phyloP scores from a whole-genome alignment of 306 rosid genomes.

The Acacia melanoxylon region DNA sequence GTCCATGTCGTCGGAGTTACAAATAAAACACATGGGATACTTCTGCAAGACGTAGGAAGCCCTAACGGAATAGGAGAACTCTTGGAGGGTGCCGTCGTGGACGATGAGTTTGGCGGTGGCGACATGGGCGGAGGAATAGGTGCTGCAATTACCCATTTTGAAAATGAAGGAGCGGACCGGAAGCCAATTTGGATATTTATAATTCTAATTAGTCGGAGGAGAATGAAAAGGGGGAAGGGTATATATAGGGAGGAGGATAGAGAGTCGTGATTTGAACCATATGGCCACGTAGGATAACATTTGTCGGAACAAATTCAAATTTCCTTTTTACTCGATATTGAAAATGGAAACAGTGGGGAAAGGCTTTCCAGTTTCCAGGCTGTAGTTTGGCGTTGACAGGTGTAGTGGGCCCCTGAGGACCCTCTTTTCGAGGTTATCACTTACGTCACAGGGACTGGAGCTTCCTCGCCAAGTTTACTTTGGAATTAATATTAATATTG shows the following conservation, averaged over 20 bases:
- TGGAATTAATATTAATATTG: too few relatives aligned
- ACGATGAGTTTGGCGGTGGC: slow-evolving; percentile 77
- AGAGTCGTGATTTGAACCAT: not conserved
- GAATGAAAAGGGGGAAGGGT: not conserved
- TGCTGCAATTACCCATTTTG: slow-evolving; percentile 77
- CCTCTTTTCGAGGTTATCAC: slow-evolving; percentile 24
- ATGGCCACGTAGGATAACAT: slow-evolving; percentile 55
- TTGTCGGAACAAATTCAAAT: not conserved
- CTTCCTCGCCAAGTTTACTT: not conserved
- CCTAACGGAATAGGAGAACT: slow-evolving; percentile 67
- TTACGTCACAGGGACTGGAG: not conserved
- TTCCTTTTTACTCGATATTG: not conserved
- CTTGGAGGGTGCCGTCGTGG: slow-evolving; percentile 64
- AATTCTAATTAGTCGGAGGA: not conserved
- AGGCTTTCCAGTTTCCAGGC: slow-evolving; percentile 85
- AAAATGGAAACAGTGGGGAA: slow-evolving; percentile 31
- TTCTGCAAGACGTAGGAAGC: slow-evolving; percentile 69
- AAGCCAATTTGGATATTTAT: not conserved
- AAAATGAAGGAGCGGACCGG: not conserved
- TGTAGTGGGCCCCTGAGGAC: slow-evolving; percentile 32
- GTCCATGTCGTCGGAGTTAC: slow-evolving; percentile 90
- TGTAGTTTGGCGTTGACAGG: slow-evolving; percentile 83
- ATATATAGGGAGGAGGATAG: slow-evolving; percentile 24
- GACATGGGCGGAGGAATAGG: slow-evolving; percentile 55
- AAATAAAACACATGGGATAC: slow-evolving; percentile 68